Evolutionary conservation across 2,329 filamentous ascomycete species (phyloP).

Genomic region (Dactylellina haptotyla): DNA sequence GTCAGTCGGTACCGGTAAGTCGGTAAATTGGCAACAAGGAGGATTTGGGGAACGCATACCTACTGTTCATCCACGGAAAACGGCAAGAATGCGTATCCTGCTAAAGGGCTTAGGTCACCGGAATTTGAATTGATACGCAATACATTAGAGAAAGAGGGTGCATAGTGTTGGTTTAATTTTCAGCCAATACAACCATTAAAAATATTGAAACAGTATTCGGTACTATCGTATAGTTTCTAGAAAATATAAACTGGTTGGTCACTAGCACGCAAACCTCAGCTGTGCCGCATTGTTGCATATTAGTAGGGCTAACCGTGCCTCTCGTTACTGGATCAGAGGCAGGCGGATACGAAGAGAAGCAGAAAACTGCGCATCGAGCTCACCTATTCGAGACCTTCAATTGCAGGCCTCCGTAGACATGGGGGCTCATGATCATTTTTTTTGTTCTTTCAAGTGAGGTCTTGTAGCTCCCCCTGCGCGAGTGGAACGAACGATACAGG

Average conservation of each 20-base stretch:
- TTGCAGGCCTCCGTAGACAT: constrained; percentile 28
- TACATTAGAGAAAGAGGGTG: neutral
- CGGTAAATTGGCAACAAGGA: constrained; percentile 52
- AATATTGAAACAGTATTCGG: neutral
- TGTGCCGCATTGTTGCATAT: constrained; percentile 48
- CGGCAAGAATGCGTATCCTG: neutral
- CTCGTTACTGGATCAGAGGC: constrained; percentile 20
- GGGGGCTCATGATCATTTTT: constrained; percentile 21
- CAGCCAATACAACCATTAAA: constrained; percentile 2
- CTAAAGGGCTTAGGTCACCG: constrained; percentile 3
- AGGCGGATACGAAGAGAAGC: constrained; percentile 52
- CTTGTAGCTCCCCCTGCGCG: constrained; percentile 16
- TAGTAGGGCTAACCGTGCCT: constrained; percentile 46
- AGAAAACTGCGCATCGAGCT: constrained; percentile 48
- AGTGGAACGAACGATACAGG: constrained; percentile 33
- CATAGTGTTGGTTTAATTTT: neutral
- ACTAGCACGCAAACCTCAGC: constrained; percentile 29
- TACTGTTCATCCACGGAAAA: constrained; percentile 20
- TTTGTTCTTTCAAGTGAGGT: constrained; percentile 8
- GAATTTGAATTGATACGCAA: constrained; percentile 11
- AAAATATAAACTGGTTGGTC: constrained; percentile 21
- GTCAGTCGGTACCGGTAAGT: constrained; percentile 45
- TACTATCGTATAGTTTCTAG: constrained; percentile 25
- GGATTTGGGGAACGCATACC: constrained; percentile 20
- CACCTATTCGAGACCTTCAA: constrained; percentile 23